A percentile compares a stretch with the other conserved stretches of the same genome.
These are phyloP conservation scores for Pleurotus platypus DNA, from an alignment of 768 basidiomycete genomes.

Conservation along the genomic window DNA sequence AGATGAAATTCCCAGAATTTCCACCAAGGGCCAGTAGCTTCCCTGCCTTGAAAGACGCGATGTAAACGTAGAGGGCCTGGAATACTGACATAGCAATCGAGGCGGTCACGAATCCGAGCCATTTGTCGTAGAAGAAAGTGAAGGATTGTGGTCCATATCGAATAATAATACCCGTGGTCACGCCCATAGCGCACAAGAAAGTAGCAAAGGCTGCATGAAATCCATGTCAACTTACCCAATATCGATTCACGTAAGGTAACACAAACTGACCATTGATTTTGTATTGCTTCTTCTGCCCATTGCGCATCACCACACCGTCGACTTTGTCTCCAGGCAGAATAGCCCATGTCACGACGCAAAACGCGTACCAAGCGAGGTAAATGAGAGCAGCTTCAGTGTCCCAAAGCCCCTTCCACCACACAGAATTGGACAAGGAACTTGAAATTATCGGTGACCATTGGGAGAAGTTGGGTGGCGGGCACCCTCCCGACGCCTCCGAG, in stretches of 20 bases:
- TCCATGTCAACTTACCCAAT: constrained; percentile 1
- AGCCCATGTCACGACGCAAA: constrained; percentile 77
- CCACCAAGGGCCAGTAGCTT: constrained; percentile 89
- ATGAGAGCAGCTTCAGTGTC: constrained; percentile 72
- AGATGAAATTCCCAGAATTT: constrained; percentile 81
- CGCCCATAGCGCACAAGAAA: constrained; percentile 74
- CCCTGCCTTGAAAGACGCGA: constrained; percentile 60
- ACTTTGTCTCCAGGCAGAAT: constrained; percentile 74
- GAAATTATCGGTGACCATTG: constrained; percentile 30
- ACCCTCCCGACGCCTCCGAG: constrained; percentile 66
- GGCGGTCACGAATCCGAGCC: constrained; percentile 85
- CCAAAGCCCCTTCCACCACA: constrained; percentile 79
- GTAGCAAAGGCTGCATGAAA: constrained; percentile 78
- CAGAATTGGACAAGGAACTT: constrained; percentile 44
- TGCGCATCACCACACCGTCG: constrained; percentile 67
- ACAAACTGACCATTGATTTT: constrained; percentile 84
- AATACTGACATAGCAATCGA: constrained; percentile 72
- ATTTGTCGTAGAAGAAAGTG: constrained; percentile 90
- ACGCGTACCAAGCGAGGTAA: constrained; percentile 91
- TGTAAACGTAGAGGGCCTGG: constrained; percentile 73
- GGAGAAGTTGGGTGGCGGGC: constrained; percentile 50
- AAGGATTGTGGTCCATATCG: constrained; percentile 76
- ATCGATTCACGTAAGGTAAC: neutral
- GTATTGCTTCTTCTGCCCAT: constrained; percentile 76
- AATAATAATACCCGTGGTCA: constrained; percentile 64